Conservation (phyloP, 768 basidiomycete genomes). For the Pulveroboletus sp. region DNA sequence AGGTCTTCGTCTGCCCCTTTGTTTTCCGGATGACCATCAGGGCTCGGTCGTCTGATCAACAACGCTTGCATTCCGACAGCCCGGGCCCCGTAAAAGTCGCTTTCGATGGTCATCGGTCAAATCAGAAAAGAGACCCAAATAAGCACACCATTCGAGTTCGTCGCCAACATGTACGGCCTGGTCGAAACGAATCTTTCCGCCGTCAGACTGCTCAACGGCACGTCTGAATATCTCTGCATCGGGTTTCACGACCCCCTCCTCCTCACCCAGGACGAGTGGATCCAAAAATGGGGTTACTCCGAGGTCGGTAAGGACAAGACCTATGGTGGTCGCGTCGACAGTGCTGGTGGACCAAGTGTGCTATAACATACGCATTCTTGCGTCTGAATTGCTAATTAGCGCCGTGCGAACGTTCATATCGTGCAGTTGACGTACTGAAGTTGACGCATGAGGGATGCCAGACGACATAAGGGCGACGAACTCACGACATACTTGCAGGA, state of each 20-base stretch:
- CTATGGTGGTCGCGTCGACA: constrained; percentile 27
- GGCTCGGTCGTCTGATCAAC: constrained; percentile 48
- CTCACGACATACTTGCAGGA: constrained; percentile 38
- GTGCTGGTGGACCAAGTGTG: neutral
- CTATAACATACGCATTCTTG: constrained; percentile 55
- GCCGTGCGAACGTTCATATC: constrained; percentile 47
- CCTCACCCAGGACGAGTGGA: constrained; percentile 65
- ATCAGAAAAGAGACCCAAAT: neutral
- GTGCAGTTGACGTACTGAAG: constrained; percentile 43
- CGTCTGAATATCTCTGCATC: constrained; percentile 51
- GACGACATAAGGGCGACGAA: neutral
- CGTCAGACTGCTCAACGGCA: constrained; percentile 25
- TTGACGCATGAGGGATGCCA: constrained; percentile 3
- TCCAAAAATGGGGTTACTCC: constrained; percentile 44
- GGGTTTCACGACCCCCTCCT: constrained; percentile 68
- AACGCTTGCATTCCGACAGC: constrained; percentile 52
- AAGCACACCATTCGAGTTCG: constrained; percentile 57
- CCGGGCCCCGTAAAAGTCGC: constrained; percentile 63
- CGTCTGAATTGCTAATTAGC: constrained; percentile 69
- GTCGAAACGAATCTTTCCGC: neutral
- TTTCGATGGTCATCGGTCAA: constrained; percentile 24
- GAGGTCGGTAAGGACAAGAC: constrained; percentile 54
- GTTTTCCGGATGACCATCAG: constrained; percentile 43
- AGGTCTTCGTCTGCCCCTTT: constrained; percentile 43
- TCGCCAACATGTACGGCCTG: constrained; percentile 74